Base-by-base conservation (phyloP, 2,329 filamentous ascomycete species). In the Sphaceloma murrayae region DNA sequence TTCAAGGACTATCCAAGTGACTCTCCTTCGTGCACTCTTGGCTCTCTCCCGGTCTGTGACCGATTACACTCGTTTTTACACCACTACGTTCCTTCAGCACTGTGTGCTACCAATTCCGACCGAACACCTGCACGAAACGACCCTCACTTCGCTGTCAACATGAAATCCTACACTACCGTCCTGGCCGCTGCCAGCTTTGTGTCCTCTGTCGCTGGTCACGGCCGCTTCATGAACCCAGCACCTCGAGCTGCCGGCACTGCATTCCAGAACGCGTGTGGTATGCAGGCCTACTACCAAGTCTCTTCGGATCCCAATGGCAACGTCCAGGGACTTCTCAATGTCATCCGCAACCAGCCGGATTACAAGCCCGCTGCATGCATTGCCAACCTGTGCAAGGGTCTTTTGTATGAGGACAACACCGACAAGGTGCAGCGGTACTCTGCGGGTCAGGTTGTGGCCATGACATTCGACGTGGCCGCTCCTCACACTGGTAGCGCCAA, bases 321-420 rank as follows among this genome's bases (percentile, higher is more conserved):
- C 58, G 61, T 77, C 51, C 74, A 78, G 58, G 67, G 67, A 46
- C 63, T 73, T 51, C 62, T 73, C 32, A 70, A 75, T 56, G 62
- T 70, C 38, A 68, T 66, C 55, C 56, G 45, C 46, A 53, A 56
- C 50, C 69, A 74, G 59, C 53, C 53, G 46, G 72, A 73, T 61
- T 72, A 68, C 60, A 61, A 71, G 45, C 62, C 63, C 34, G 56
- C 58, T 1, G 56, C 59, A 27, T 76, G 73, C 58, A 61, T 72
- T 53, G 62, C 74, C 54, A 74, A 66, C 66, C 65, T 73, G 36
- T 75, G 72, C 70, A 75, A 76, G 62, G 74, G 74, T 48, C 70
- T 70, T 61, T 68, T 75, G 55, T 74, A 69, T 59, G 66, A 54
- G 34, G 75, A 78, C 62, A 73, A 73, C 62, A 69, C 58, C 49